These are phyloP conservation scores for Oleoguttula mirabilis DNA, from an alignment of 495 filamentous ascomycete species.

Conservation along the genomic window DNA sequence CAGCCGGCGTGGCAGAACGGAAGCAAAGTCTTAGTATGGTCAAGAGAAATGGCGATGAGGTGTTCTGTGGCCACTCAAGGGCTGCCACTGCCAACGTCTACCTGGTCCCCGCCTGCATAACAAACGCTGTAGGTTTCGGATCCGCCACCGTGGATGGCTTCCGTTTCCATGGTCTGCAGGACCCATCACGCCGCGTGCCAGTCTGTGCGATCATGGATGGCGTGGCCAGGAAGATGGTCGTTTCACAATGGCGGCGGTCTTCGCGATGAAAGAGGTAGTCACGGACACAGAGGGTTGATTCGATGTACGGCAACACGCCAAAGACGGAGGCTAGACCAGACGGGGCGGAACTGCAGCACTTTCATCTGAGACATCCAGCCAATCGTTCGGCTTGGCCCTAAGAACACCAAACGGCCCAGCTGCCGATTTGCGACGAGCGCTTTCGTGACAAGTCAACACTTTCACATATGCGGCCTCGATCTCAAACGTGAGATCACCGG, in stretches of 20 bases:
- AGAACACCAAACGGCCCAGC: no score
- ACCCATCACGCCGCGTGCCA: not conserved
- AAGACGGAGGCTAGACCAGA: no score
- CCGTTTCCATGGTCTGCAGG: not conserved
- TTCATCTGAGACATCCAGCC: no score
- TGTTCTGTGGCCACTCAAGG: not conserved
- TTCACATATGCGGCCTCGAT: no score
- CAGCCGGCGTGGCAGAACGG: not conserved
- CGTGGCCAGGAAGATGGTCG: not conserved
- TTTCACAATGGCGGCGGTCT: not conserved
- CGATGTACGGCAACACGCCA: no score
- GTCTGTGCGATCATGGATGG: not conserved
- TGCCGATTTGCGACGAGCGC: no score
- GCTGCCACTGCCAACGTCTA: not conserved
- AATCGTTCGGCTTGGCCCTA: no score
- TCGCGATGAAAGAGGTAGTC: not conserved
- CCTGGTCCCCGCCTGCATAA: not conserved
- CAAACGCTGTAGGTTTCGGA: slow-evolving; percentile 1
- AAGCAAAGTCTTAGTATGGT: not conserved
- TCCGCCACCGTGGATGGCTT: not conserved
- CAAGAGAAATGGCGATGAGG: not conserved
- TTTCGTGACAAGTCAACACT: no score
- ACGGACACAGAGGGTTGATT: no score
- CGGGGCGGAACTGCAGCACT: no score
- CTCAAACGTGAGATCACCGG: no score